phyloP scores from a whole-genome alignment of 108 stramenopile genomes.

The Skeletonema potamos region DNA sequence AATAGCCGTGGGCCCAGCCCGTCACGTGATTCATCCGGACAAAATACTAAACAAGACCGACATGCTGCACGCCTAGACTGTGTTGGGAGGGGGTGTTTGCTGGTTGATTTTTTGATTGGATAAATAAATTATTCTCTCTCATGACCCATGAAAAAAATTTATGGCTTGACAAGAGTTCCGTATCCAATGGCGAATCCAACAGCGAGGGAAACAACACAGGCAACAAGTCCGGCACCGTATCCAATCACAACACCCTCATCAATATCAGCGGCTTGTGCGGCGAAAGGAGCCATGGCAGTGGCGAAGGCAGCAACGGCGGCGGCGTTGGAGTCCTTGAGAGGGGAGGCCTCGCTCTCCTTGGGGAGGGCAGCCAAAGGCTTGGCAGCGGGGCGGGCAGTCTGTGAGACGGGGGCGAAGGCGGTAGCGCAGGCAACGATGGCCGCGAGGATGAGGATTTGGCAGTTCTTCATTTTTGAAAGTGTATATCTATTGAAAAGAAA shows the following conservation, averaged over 20 bases:
- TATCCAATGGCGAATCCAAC: slow-evolving; percentile 91
- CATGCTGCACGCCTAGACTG: background rate
- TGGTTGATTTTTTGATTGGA: background rate
- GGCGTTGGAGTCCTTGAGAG: slow-evolving; percentile 47
- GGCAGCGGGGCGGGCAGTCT: slow-evolving; percentile 44
- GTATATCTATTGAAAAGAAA: slow-evolving; percentile 1
- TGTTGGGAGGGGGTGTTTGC: background rate
- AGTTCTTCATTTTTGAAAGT: slow-evolving; percentile 70
- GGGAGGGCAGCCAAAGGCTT: slow-evolving; percentile 56
- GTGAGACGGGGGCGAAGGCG: slow-evolving; percentile 69
- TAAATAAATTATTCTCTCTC: slow-evolving; percentile 1
- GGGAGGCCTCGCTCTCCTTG: slow-evolving; percentile 50
- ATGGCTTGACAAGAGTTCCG: slow-evolving; percentile 89
- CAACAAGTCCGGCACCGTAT: slow-evolving; percentile 86
- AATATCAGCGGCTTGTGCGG: slow-evolving; percentile 74
- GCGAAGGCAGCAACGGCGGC: slow-evolving; percentile 83
- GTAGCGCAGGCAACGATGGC: slow-evolving; percentile 64
- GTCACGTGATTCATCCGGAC: background rate
- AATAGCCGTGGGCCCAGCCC: background rate
- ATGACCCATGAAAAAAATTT: slow-evolving; percentile 30
- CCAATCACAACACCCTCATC: slow-evolving; percentile 84
- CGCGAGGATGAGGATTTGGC: slow-evolving; percentile 65
- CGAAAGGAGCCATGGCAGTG: slow-evolving; percentile 86
- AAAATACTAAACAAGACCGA: background rate
- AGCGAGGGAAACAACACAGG: slow-evolving; percentile 84